These are phyloP conservation scores for Mortierella sp. DNA, from an alignment of 371 early-diverging fungal species.

Conservation along the genomic window DNA sequence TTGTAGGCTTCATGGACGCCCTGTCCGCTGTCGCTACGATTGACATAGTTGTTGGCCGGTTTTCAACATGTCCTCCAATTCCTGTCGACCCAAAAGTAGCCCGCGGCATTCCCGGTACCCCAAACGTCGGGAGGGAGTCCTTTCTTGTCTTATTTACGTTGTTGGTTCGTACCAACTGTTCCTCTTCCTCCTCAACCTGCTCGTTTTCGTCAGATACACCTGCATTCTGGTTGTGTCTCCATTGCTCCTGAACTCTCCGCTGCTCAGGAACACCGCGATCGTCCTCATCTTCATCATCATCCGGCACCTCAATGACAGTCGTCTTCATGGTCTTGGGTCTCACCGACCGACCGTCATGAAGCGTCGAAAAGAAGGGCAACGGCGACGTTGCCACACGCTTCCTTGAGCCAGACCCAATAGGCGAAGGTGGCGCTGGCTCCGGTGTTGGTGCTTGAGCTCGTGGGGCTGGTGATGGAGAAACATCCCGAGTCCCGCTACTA, in stretches of 20 bases:
- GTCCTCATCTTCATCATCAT: slow-evolving; percentile 3
- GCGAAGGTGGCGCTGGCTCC: slow-evolving; percentile 22
- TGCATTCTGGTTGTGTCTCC: not conserved
- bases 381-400: slow-evolving; percentile 45
- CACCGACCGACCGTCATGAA: slow-evolving; percentile 18
- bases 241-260: not conserved
- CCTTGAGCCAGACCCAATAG: slow-evolving; percentile 11
- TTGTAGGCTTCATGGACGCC: not conserved
- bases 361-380: slow-evolving; percentile 14
- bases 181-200: slow-evolving; percentile 24
- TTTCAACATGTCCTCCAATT: not conserved
- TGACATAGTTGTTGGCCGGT: not conserved
- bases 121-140: not conserved
- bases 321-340: slow-evolving; percentile 22
- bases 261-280: not conserved
- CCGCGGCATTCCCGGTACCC: not conserved
- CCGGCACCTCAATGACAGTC: slow-evolving; percentile 24
- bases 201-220: slow-evolving; percentile 1
- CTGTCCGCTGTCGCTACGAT: not conserved
- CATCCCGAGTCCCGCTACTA: not conserved
- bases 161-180: slow-evolving; percentile 20
- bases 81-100: not conserved
- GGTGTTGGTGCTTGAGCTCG: slow-evolving; percentile 13
- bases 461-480: not conserved
- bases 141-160: not conserved